phyloP scores from a whole-genome alignment of 2,329 filamentous ascomycete species.

The Paecilomyces sp. region DNA sequence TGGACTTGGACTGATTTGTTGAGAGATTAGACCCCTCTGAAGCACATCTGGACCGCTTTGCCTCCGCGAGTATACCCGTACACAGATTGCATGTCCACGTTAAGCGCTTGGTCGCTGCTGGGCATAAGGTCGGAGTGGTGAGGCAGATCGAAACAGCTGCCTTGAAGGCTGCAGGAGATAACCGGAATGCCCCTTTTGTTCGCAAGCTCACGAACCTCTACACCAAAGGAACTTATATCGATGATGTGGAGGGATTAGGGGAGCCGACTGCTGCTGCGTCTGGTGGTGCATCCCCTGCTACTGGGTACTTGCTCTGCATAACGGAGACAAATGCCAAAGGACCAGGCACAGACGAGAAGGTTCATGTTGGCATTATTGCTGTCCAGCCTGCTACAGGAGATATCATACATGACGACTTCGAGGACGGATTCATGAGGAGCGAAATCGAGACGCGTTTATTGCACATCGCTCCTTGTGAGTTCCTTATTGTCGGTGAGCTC shows the following conservation, averaged over 20 bases:
- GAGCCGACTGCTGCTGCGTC: constrained; percentile 46
- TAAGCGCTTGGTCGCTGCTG: constrained; percentile 83
- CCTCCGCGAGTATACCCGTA: constrained; percentile 90
- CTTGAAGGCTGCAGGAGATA: constrained; percentile 89
- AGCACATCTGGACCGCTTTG: constrained; percentile 84
- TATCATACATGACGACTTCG: constrained; percentile 91
- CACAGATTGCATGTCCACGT: constrained; percentile 89
- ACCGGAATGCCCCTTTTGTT: constrained; percentile 84
- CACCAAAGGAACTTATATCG: constrained; percentile 95
- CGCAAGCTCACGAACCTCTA: constrained; percentile 94
- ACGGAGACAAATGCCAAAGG: constrained; percentile 77
- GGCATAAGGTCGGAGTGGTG: constrained; percentile 93
- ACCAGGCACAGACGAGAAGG: constrained; percentile 83
- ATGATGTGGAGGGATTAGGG: constrained; percentile 79
- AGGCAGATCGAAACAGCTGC: constrained; percentile 92
- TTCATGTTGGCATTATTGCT: constrained; percentile 83
- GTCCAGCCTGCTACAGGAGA: constrained; percentile 95
- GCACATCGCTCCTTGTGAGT: constrained; percentile 92
- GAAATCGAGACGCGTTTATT: constrained; percentile 93
- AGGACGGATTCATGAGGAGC: constrained; percentile 94
- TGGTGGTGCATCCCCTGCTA: constrained; percentile 51
- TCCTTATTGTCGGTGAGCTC: constrained; percentile 84
- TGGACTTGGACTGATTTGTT: neutral
- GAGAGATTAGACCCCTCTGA: constrained; percentile 69
- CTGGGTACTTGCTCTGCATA: constrained; percentile 87